Evolutionary conservation across 768 basidiomycete genomes (phyloP), one percentile per base, ranked within the genome.

Genomic region (Dentipellis sp.): DNA sequence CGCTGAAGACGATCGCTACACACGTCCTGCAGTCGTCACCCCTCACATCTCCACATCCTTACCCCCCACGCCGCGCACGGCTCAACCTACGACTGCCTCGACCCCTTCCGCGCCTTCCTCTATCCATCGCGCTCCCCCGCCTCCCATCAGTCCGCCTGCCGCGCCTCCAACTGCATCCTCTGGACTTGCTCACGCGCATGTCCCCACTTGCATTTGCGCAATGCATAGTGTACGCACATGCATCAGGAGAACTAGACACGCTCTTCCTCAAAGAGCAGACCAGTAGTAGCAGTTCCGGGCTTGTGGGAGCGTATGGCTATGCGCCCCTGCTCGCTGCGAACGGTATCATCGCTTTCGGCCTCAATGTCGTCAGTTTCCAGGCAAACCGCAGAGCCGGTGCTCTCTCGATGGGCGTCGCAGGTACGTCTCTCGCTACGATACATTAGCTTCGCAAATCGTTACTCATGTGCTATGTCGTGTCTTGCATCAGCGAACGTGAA

Each of bases 371-470:
- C 56, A 91, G 88, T 67, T 97, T 99, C 66, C 90, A 89, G 40
- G 91, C 97, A n/a, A 99, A 98, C 72, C 86, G 86, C 69, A 84
- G 88, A 66, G 85, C 91, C 0, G 93, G 94, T 2, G 85, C 93
- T 11, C 67, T 95, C 60, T 88, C 86, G 49, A 95, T 94, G 88
- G 91, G 88, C 10, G 92, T 95, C 49, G 90, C 91, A 58, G 87
- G 86, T 89, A 58, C 55, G 82, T 74, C 10, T 45, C 17, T 46
- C 3, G 1, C n/a, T 12, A 10, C 36, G 45, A 34, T 21, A 10
- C 46, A 39, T 12, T 22, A 16, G 37, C 21, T 12, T 42, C 34
- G 12, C 10, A 16, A 34, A 1, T 35, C 16, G n/a, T 9, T 46
- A 23, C 56, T 64, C 12, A 56, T 47, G n/a, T n/a, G n/a, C n/a